Conservation (phyloP, 2,329 filamentous ascomycete genomes). For the Ophiostoma fasciatum region DNA sequence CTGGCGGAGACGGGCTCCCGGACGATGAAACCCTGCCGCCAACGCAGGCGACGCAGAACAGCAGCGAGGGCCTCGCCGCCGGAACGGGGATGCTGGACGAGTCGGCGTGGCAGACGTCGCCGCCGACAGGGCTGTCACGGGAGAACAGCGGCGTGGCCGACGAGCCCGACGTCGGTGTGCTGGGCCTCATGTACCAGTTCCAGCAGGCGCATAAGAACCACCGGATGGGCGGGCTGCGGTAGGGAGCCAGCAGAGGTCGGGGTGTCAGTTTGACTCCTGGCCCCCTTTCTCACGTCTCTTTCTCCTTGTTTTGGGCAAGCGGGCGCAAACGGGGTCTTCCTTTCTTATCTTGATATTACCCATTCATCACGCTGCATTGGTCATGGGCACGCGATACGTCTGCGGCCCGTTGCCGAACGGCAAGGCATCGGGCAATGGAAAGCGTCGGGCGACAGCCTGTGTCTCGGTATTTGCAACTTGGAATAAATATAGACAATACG, state of each 20-base stretch:
- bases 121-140: slow-evolving; percentile 32
- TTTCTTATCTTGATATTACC: too few relatives aligned
- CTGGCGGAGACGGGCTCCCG: slow-evolving; percentile 21
- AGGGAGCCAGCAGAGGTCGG: too few relatives aligned
- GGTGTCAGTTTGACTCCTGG: neutral
- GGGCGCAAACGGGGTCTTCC: too few relatives aligned
- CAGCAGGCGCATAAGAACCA: slow-evolving; percentile 40
- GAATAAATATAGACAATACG: too few relatives aligned
- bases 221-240: slow-evolving; percentile 14
- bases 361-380: too few relatives aligned
- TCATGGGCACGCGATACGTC: too few relatives aligned
- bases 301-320: neutral
- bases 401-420: too few relatives aligned
- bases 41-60: slow-evolving; percentile 1
- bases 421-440: too few relatives aligned
- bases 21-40: slow-evolving; percentile 17
- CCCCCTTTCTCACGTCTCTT: neutral
- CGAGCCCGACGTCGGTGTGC: slow-evolving; percentile 37
- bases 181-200: slow-evolving; percentile 43
- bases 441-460: too few relatives aligned
- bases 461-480: too few relatives aligned
- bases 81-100: slow-evolving; percentile 35
- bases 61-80: slow-evolving; percentile 38
- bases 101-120: slow-evolving; percentile 45
- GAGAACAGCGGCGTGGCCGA: slow-evolving; percentile 34